Base-by-base conservation (phyloP, 2,329 filamentous ascomycete genomes). In the Fusarium duplospermum region DNA sequence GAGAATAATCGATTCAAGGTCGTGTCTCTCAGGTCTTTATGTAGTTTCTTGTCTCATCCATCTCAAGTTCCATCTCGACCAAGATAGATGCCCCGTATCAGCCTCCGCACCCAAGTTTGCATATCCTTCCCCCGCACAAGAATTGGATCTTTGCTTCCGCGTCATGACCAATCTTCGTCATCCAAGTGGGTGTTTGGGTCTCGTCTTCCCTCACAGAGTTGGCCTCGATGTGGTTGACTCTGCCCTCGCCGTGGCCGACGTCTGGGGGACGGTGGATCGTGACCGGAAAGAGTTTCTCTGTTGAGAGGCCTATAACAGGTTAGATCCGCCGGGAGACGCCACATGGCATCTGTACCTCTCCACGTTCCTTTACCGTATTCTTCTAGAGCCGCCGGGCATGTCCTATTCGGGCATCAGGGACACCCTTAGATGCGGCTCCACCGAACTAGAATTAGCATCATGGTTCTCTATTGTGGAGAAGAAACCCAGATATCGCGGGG, bases 161-260 rank as follows among this genome's bases (percentile, higher is more conserved):
- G 38, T 54, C 65, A 62, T 69, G 69, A 64, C 77, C 76, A 79
- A 79, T 79, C 70, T 72, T 69, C 62, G 70, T 67, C 60, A 68
- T 67, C 57, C 73, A 64, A 69, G 67, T 70, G 64, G 66, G 31
- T 67, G 73, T 76, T 74, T 68, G 68, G 36, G 13, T 13, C 66
- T 36, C 61, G 60, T 61, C 72, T 71, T 73, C 65, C 64, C 22
- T 71, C 69, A 67, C 68, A 64, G 38, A 74, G 54, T 72, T 76
- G 62, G 65, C 58, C 65, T 59, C 38, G 56, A 62, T 56, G 64
- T 66, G 62, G 67, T 73, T 71, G 68, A 68, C 45, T 69, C 65
- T 69, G 47, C 69, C 31, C 18, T 36, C n/a, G 57, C 27, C 35
- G 42, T 68, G 66, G 73, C 66, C 66, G 67, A 77, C 62, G 71